These are phyloP conservation scores for Dactylellina drechsleri DNA, from an alignment of 2,329 filamentous ascomycete genomes.

Conservation along the genomic window DNA sequence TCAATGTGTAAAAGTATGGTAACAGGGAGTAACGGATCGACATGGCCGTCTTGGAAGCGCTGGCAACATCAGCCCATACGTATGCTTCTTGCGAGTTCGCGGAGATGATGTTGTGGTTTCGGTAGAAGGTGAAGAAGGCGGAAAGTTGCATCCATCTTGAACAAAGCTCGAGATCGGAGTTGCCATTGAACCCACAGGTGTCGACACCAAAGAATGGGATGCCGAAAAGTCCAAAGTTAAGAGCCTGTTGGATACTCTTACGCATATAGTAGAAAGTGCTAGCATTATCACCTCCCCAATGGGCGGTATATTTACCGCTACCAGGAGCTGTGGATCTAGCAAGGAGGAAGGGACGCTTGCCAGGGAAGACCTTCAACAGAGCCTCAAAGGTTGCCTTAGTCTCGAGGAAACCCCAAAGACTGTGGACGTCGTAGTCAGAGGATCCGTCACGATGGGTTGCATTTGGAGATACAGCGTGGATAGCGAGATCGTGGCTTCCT, in stretches of 20 bases:
- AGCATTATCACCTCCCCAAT: slow-evolving; percentile 72
- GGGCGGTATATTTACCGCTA: slow-evolving; percentile 77
- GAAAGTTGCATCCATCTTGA: slow-evolving; percentile 77
- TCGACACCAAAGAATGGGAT: slow-evolving; percentile 81
- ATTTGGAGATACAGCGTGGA: slow-evolving; percentile 79
- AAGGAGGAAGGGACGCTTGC: slow-evolving; percentile 83
- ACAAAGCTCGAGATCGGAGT: slow-evolving; percentile 76
- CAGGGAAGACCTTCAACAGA: slow-evolving; percentile 71
- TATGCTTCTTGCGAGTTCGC: slow-evolving; percentile 77
- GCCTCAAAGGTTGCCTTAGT: slow-evolving; percentile 80
- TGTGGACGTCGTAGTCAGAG: slow-evolving; percentile 84
- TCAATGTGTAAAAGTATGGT: slow-evolving; percentile 80
- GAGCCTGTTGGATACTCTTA: slow-evolving; percentile 79
- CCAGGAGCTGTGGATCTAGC: slow-evolving; percentile 83
- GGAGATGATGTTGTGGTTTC: slow-evolving; percentile 76
- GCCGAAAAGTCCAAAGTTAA: slow-evolving; percentile 78
- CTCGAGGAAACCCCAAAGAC: slow-evolving; percentile 78
- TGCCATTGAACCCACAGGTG: slow-evolving; percentile 76
- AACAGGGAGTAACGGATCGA: slow-evolving; percentile 75
- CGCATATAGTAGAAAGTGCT: slow-evolving; percentile 72
- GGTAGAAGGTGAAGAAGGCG: slow-evolving; percentile 81
- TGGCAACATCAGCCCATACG: slow-evolving; percentile 72
- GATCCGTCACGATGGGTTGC: slow-evolving; percentile 79
- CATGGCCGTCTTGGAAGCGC: slow-evolving; percentile 75
- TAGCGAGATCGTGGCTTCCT: slow-evolving; percentile 73